These are phyloP conservation scores for Capsella rubella DNA, from an alignment of 441 rosid genomes.

Conservation along the genomic window DNA sequence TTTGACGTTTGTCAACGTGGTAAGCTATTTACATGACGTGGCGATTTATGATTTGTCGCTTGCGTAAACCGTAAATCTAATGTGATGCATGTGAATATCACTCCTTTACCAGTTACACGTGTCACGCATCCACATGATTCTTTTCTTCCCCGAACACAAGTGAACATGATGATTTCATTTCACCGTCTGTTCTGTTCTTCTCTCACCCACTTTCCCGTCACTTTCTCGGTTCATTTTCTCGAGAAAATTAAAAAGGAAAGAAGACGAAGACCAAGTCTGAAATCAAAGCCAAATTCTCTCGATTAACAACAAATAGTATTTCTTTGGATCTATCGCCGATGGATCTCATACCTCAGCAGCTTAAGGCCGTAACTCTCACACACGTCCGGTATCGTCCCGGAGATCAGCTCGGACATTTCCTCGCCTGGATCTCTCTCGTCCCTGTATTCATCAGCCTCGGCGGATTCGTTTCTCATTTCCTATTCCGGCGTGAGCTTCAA, in stretches of 20 bases:
- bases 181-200: conserved; percentile 5
- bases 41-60: neutral
- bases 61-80: conserved; percentile 26
- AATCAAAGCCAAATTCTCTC: conserved; percentile 14
- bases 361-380: conserved; percentile 82
- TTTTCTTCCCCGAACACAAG: neutral
- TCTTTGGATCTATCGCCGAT: conserved; percentile 34
- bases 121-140: conserved; percentile 34
- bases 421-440: conserved; percentile 89
- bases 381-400: conserved; percentile 86
- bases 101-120: conserved; percentile 4
- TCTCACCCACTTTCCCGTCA: conserved; percentile 26
- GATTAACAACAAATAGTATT: neutral
- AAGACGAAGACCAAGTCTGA: conserved; percentile 6
- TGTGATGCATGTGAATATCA: conserved; percentile 26
- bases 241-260: conserved; percentile 3
- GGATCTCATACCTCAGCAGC: conserved; percentile 44
- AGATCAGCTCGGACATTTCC: conserved; percentile 80
- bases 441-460: conserved; percentile 89
- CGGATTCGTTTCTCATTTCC: conserved; percentile 86
- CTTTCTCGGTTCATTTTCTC: conserved; percentile 34
- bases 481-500: conserved; percentile 93
- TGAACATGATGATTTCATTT: neutral
- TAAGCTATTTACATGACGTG: conserved; percentile 7
- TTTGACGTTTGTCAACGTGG: neutral